A percentile compares a stretch with the other conserved stretches of the same genome.
These are phyloP conservation scores for Lophiotrema nucula DNA, from an alignment of 495 filamentous ascomycete genomes.

Conservation along the genomic window DNA sequence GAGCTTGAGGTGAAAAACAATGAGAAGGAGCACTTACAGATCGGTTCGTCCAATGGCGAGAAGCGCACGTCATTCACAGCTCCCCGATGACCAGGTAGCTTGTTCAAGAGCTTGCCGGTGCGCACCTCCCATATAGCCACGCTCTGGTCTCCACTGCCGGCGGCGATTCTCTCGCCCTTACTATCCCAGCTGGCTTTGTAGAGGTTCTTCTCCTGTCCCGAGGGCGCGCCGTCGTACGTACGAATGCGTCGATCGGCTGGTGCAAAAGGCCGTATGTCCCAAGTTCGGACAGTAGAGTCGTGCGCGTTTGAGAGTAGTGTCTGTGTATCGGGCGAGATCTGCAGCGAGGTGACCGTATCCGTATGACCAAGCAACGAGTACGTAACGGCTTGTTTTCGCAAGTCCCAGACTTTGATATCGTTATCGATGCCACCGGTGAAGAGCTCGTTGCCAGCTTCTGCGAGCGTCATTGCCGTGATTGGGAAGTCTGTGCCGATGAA, in stretches of 20 bases:
- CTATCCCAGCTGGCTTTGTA: conserved; percentile 87
- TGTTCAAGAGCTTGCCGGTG: conserved; percentile 83
- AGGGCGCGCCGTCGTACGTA: conserved; percentile 84
- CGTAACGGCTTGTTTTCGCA: conserved; percentile 82
- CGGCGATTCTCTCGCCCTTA: conserved; percentile 81
- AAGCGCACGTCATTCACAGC: conserved; percentile 95
- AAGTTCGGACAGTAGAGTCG: conserved; percentile 89
- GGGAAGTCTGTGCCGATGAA: conserved; percentile 91
- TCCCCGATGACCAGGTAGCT: conserved; percentile 92
- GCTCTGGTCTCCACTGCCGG: conserved; percentile 85
- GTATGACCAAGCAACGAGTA: conserved; percentile 87
- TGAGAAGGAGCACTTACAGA: conserved; percentile 64
- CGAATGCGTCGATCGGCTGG: conserved; percentile 77
- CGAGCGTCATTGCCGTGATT: conserved; percentile 83
- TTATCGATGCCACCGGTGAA: conserved; percentile 96
- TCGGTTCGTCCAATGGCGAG: conserved; percentile 75
- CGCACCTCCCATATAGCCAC: conserved; percentile 87
- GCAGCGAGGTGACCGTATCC: conserved; percentile 87
- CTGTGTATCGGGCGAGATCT: conserved; percentile 88
- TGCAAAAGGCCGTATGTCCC: conserved; percentile 95
- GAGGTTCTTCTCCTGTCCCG: conserved; percentile 88
- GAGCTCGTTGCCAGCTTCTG: conserved; percentile 92
- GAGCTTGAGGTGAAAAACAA: neutral
- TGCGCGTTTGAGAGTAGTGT: conserved; percentile 87
- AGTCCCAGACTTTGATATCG: conserved; percentile 95